Percentiles rank a stretch among this genome's conserved stretches.
Evolutionary conservation across 2,329 filamentous ascomycete species (phyloP).

Genomic region (Colletotrichum lini): DNA sequence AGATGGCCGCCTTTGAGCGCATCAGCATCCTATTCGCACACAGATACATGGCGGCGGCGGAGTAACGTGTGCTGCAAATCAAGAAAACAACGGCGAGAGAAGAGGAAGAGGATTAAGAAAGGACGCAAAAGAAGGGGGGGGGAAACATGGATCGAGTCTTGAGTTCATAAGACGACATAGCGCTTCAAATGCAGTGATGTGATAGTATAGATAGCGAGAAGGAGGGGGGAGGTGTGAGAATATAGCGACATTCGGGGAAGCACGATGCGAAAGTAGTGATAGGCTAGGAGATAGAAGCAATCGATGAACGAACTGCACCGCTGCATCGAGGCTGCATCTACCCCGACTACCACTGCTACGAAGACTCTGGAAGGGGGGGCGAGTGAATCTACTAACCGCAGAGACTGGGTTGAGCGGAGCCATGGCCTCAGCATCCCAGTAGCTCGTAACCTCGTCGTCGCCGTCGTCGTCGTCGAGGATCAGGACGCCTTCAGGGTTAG

Average conservation of each 20-base stretch:
- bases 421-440: slow-evolving; percentile 73
- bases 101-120: background rate
- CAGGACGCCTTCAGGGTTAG: slow-evolving; percentile 13
- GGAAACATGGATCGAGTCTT: slow-evolving; percentile 1
- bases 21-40: slow-evolving; percentile 42
- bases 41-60: slow-evolving; percentile 39
- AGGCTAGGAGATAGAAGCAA: slow-evolving; percentile 7
- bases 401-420: slow-evolving; percentile 68
- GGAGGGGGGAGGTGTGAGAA: slow-evolving; percentile 20
- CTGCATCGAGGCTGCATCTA: slow-evolving; percentile 15
- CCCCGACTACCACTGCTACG: slow-evolving; percentile 6
- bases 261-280: slow-evolving; percentile 11
- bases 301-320: slow-evolving; percentile 1
- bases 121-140: background rate
- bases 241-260: slow-evolving; percentile 15
- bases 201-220: background rate
- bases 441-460: slow-evolving; percentile 59
- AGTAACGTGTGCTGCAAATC: slow-evolving; percentile 39
- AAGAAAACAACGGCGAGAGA: background rate
- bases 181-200: background rate
- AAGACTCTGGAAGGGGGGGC: background rate
- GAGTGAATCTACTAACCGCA: slow-evolving; percentile 60
- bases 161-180: slow-evolving; percentile 5
- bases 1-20: slow-evolving; percentile 67
- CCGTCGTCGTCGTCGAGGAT: slow-evolving; percentile 40